Conservation (phyloP, 2,329 filamentous ascomycete species). For the Ilyonectria sp. region DNA sequence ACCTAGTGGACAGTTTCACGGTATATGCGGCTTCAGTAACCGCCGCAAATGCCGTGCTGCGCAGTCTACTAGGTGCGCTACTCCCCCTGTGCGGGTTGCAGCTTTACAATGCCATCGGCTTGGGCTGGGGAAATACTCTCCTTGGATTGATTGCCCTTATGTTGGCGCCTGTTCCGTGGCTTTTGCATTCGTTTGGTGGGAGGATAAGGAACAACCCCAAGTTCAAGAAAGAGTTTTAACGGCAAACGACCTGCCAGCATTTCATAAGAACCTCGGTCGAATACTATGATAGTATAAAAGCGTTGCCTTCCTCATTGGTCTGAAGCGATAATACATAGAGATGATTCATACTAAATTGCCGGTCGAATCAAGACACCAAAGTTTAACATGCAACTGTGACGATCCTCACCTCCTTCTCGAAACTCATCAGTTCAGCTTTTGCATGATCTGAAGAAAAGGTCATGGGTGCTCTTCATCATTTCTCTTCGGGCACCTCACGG, state of each 20-base stretch:
- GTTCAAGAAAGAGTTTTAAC: constrained; percentile 16
- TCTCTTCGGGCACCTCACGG: neutral
- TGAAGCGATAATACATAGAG: neutral
- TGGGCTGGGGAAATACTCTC: constrained; percentile 61
- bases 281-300: neutral
- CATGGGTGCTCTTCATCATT: neutral
- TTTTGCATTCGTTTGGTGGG: constrained; percentile 12
- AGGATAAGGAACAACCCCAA: constrained; percentile 18
- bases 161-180: constrained; percentile 52
- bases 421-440: neutral
- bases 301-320: neutral
- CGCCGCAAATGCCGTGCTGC: constrained; percentile 42
- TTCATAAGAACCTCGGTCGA: neutral
- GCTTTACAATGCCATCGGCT: constrained; percentile 55
- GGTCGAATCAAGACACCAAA: neutral
- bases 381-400: neutral
- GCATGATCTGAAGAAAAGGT: neutral
- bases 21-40: constrained; percentile 43
- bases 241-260: neutral
- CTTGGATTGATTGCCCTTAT: constrained; percentile 55
- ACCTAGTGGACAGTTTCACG: constrained; percentile 44
- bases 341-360: neutral
- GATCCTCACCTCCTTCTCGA: no score
- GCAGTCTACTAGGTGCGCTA: constrained; percentile 54
- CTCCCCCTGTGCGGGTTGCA: constrained; percentile 56